These are phyloP conservation scores for Fusarium solani-melongenae DNA, from an alignment of 2,329 filamentous ascomycete species.

Conservation along the genomic window DNA sequence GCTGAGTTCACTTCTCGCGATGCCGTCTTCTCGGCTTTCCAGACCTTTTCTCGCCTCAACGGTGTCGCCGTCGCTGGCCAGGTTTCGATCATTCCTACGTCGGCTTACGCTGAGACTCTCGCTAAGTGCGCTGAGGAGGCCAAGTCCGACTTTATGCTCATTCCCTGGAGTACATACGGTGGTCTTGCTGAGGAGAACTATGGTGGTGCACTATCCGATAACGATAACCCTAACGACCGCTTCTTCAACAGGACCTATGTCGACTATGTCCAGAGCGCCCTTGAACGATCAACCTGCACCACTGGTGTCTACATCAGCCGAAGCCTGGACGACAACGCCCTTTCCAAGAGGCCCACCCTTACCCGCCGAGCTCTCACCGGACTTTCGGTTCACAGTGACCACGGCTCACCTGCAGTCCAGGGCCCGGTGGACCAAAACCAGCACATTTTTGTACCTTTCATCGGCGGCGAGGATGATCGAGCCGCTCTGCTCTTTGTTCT, in stretches of 20 bases:
- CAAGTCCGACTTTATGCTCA: conserved; percentile 77
- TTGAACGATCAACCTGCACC: conserved; percentile 80
- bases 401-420: conserved; percentile 62
- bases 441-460: conserved; percentile 88
- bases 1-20: conserved; percentile 80
- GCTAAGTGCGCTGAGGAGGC: conserved; percentile 76
- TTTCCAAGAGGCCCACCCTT: conserved; percentile 60
- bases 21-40: conserved; percentile 91
- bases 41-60: conserved; percentile 85
- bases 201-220: conserved; percentile 20
- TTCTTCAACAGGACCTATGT: conserved; percentile 65
- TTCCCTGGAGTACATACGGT: conserved; percentile 91
- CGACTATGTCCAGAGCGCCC: conserved; percentile 76
- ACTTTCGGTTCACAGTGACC: conserved; percentile 49
- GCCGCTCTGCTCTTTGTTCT: conserved; percentile 83
- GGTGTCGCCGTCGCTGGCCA: conserved; percentile 85
- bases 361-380: conserved; percentile 44
- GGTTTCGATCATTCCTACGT: conserved; percentile 81
- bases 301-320: conserved; percentile 64
- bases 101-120: conserved; percentile 82
- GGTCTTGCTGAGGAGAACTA: conserved; percentile 70
- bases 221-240: conserved; percentile 37
- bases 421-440: conserved; percentile 75
- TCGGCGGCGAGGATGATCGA: conserved; percentile 85
- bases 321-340: conserved; percentile 45